Percentiles rank a stretch among this genome's conserved stretches.
Evolutionary conservation across 306 rosid genomes (phyloP).

Genomic region (Macrotyloma uniflorum): DNA sequence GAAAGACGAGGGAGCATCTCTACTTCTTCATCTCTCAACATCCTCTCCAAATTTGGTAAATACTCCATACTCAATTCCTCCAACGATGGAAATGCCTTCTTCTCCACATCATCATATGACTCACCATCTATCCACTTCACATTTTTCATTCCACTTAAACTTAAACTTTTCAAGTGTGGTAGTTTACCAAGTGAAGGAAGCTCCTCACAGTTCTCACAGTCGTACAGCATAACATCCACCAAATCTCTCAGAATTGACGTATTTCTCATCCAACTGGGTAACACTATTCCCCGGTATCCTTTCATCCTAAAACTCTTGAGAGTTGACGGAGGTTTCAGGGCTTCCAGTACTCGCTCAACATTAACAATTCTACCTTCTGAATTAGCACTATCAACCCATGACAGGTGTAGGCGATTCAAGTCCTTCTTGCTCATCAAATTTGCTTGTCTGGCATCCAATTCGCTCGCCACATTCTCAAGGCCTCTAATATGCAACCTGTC

Average conservation of each 20-base stretch:
- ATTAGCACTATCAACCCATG: not conserved
- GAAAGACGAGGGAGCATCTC: slow-evolving; percentile 19
- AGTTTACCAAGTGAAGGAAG: slow-evolving; percentile 22
- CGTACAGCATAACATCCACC: not conserved
- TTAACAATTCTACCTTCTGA: not conserved
- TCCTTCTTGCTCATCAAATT: slow-evolving; percentile 1
- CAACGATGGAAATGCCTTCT: slow-evolving; percentile 24
- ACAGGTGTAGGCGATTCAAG: not conserved
- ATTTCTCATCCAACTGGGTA: not conserved
- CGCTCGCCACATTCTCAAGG: not conserved
- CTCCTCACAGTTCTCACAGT: not conserved
- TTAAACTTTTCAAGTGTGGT: not conserved
- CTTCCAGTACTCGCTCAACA: not conserved
- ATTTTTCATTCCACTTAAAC: not conserved
- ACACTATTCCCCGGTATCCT: not conserved
- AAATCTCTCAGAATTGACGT: not conserved
- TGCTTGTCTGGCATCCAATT: not conserved
- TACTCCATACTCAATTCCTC: not conserved
- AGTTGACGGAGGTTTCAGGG: not conserved
- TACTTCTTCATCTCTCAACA: not conserved
- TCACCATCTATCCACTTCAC: slow-evolving; percentile 6
- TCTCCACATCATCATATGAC: not conserved
- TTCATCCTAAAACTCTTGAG: slow-evolving; percentile 1
- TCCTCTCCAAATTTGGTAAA: slow-evolving; percentile 8
- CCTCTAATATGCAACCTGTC: not conserved